Evolutionary conservation across 441 rosid species (phyloP), one percentile per base, ranked within the genome.

Genomic region (Omphalea diandra): DNA sequence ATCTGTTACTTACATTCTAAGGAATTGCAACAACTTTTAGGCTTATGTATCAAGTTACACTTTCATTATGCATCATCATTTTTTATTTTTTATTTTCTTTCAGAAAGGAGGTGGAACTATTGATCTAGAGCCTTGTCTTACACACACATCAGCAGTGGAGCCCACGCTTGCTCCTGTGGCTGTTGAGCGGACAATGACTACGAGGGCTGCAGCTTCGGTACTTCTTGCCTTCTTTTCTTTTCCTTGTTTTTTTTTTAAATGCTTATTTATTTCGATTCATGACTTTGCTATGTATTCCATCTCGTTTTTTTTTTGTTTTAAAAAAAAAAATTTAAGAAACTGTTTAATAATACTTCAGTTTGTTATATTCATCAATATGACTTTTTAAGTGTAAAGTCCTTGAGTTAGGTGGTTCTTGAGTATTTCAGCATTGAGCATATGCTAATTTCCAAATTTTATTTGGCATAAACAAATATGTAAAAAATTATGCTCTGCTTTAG

Each of bases 91-190:
- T 57, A 70, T 65, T 73, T 72, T 12, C 8, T 79, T 71, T 69
- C 89, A 96, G 99, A 96, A 82, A 93, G 99, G 94, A 77, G 97
- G 98, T 58, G 99, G 98, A 27, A 83, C 90, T 24, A 87, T 96
- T 76, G 96, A 96, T 79, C 94, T 96, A 15, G 97, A 93, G 80
- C 96, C 99, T 65, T 96, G 97, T 80, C 94, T 95, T 54, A 83
- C 97, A 41, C 98, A 93, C 79, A 86, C 98, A 35, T 95, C 98
- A 5, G 85, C 97, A 1, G 97, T 91, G 63, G 98, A 95, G 81
- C 99, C 99, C 58, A 93, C 99, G n/a, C 96, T 95, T 75, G 99
- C 98, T 78, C 99, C 99, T 32, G 87, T 95, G 74, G 97, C 97
- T 71, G 97, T 93, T 67, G 98, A 95, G 78, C 88, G 99, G 67